A percentile compares a stretch with the other conserved stretches of the same genome.
phyloP scores from a whole-genome alignment of 75 land plant species.

The Sequoiadendron giganteum region DNA sequence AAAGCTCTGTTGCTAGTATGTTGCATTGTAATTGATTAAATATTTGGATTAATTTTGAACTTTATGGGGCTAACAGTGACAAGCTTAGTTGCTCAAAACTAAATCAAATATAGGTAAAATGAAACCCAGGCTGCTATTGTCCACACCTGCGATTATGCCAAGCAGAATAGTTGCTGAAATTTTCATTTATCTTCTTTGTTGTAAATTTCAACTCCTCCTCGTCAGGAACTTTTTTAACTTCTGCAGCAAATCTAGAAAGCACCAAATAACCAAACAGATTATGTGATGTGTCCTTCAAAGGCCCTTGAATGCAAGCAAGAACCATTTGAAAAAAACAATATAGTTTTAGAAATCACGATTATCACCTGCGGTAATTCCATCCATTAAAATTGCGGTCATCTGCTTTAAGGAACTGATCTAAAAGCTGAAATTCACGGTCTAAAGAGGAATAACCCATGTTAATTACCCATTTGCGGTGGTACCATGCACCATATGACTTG shows the following conservation, averaged over 20 bases:
- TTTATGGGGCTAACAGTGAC: neutral
- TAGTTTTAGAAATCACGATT: neutral
- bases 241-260: slow-evolving; percentile 61
- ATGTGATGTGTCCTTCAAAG: neutral
- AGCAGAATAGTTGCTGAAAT: slow-evolving; percentile 98
- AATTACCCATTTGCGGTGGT: slow-evolving; percentile 91
- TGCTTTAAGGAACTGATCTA: slow-evolving; percentile 59
- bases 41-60: neutral
- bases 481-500: slow-evolving; percentile 93
- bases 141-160: slow-evolving; percentile 98
- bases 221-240: slow-evolving; percentile 49
- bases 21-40: neutral
- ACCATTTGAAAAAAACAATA: slow-evolving; percentile 4
- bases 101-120: neutral
- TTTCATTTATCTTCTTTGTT: slow-evolving; percentile 68
- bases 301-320: neutral
- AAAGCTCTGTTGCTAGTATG: neutral
- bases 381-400: slow-evolving; percentile 93
- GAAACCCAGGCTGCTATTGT: neutral
- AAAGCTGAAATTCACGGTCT: slow-evolving; percentile 64
- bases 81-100: neutral
- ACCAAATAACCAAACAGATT: slow-evolving; percentile 12
- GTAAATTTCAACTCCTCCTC: slow-evolving; percentile 80
- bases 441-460: slow-evolving; percentile 54
- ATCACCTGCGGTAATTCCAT: slow-evolving; percentile 89